Base-by-base conservation (phyloP, 352 stramenopile species). In the Phytophthora crassamura region DNA sequence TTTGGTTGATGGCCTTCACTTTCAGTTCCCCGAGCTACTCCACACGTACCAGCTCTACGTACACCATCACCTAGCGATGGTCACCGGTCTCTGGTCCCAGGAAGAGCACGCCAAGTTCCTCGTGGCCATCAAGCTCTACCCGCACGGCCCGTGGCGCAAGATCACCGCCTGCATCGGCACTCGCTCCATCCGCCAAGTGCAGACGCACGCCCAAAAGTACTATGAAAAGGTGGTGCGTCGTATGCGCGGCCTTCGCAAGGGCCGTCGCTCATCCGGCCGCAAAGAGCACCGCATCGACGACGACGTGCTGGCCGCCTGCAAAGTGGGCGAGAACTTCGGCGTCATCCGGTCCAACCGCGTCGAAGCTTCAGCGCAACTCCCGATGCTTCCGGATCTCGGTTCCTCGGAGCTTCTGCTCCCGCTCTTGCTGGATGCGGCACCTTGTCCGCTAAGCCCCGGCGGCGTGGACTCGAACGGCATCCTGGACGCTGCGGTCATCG, bases 61-160 rank as follows among this genome's bases (percentile, higher is more conserved):
- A 74, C 57, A 64, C 40, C 20, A n/a, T n/a, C 30, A 52, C 16
- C 16, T 47, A 39, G 53, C 25, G 6, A 76, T 76, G 68, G 39
- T 59, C 28, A 76, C 58, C 36, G 72, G 72, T 57, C 64, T 78
- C 20, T 89, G 82, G 82, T 84, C 78, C 10, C 65, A 78, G 54
- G 74, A 86, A 38, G 82, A 90, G 59, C 82, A 89, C 63, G 64
- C 72, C 41, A 85, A 78, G 40, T 90, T 89, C 61, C 75, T 90
- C 22, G 40, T 77, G 9, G 80, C 69, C 32, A 69, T 90, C 39
- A 75, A 77, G 30, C 45, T 80, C 12, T 88, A 80, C 49, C 79
- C 82, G 2, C 41, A 79, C 18, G 82, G 82, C 0, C 80, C 82
- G 22, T 90, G 82, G 82, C 76, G 74, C 22, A 73, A 68, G 14